Base-by-base conservation (phyloP, 2,329 filamentous ascomycete species). In the Neopestalotiopsis sp. region DNA sequence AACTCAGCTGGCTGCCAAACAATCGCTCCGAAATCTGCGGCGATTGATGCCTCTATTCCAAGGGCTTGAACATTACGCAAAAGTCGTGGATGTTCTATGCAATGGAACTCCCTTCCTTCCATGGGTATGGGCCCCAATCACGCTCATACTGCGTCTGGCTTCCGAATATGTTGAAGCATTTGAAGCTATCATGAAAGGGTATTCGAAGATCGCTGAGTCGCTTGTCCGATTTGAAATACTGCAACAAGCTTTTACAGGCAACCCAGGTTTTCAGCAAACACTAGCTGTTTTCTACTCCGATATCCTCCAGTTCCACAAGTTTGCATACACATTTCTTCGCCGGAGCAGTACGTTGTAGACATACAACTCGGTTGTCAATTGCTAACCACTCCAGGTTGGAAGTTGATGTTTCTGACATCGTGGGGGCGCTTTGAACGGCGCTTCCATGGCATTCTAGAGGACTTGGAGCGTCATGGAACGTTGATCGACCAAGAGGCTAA, bases 261-360 rank as follows among this genome's bases (percentile, higher is more conserved):
- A 82, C 4, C 38, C 69, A 0, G 73, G 80, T 0, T 81, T 87
- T 40, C 81, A 85, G 42, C 71, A 80, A 12, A 78, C 81, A 0
- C 69, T 86, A 0, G 82, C 81, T 0, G 68, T 82, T 0, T 83
- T 84, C 40, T 87, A 86, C 56, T 73, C 79, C 0, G 83, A 87
- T n/a, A 85, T 87, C 24, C 74, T 87, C 0, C 69, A 81, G 13
- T 87, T 87, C 49, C 85, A 87, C 64, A 79, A 79, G 28, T 61
- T 80, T 2, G 82, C 84, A 0, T 86, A 87, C 68, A 80, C 80
- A 14, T 85, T 85, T 57, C 78, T 87, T 20, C 74, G 78, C 0
- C 70, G 78, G 34, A 78, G 74, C 17, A 65, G 79, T 80, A 38
- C 9, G 34, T 59, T 69, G 76, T 70, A 2, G 5, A 49, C 1